Evolutionary conservation across 23 red algal genomes (phyloP).

Genomic region (Gracilaria caudata): DNA sequence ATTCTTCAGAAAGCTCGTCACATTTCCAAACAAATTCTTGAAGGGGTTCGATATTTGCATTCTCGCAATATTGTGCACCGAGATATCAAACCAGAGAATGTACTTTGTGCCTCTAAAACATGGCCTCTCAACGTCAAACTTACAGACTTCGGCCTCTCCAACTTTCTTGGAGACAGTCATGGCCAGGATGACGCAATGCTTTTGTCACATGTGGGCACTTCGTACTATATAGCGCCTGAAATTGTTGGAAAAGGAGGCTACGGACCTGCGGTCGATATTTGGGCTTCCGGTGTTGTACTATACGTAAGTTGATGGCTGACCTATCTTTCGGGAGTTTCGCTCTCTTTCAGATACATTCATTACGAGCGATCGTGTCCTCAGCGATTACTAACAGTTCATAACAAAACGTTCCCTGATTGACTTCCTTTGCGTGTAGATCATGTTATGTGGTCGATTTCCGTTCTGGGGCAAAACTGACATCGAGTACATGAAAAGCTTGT

Average conservation of each 20-base stretch:
- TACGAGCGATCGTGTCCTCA: background rate
- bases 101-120: constrained; percentile 48
- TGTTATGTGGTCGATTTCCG: constrained; percentile 88
- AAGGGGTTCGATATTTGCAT: constrained; percentile 85
- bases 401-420: background rate
- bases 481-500: constrained; percentile 74
- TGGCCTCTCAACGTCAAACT: constrained; percentile 76
- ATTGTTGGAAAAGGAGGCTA: constrained; percentile 83
- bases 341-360: constrained; percentile 24
- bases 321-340: constrained; percentile 42
- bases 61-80: constrained; percentile 81
- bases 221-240: constrained; percentile 95
- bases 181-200: constrained; percentile 52
- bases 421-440: constrained; percentile 26
- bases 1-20: constrained; percentile 59
- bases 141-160: constrained; percentile 82
- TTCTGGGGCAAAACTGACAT: constrained; percentile 85
- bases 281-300: constrained; percentile 92
- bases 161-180: constrained; percentile 64
- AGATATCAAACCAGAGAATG: constrained; percentile 84
- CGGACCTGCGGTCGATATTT: constrained; percentile 91
- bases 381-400: background rate
- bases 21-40: constrained; percentile 78
- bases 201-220: constrained; percentile 80
- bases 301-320: constrained; percentile 69